Base-by-base conservation (phyloP, 345 rosid genomes). In the Gossypium australe region DNA sequence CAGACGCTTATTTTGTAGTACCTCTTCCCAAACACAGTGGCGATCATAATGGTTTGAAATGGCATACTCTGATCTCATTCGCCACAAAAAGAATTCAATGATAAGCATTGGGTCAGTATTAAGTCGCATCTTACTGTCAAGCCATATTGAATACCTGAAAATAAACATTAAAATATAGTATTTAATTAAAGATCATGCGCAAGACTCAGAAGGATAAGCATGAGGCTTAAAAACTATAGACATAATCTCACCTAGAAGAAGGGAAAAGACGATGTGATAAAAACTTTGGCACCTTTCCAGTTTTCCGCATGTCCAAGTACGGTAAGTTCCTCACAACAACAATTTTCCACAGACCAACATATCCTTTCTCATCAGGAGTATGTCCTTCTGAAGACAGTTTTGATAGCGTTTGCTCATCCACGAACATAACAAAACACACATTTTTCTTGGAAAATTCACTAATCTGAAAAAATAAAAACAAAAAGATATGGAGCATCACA, bases 21-120 rank as follows among this genome's bases (percentile, higher is more conserved):
- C 97, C 85, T 95, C 98, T 71, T 95, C 98, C 96, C 97, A 95
- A 57, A 93, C 97, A 89, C 96, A 93, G 18, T 89, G 97, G 18
- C 99, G 89, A 67, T 88, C 97, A 78, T 95, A 95, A 79, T 95
- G 98, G 73, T 87, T 93, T n/a, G 99, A 95, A 80, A 95, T 95
- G 79, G 96, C 99, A 72, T 86, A 93, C 79, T 93, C 97, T 77
- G 98, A 87, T 71, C 76, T 87, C 38, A 80, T 82, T 82, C 92
- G 84, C 98, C 98, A 94, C 75, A 92, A 81, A 80, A 94, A 89
- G 89, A 82, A 82, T 80, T 95, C 98, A 61, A 95, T 83, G 34
- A 95, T 85, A 70, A 87, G 75, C 86, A 93, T 82, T 20, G 97
- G 99, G 79, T 95, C 98, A 68, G 87, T 78, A 59, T 79, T 78